Base-by-base conservation (phyloP, 495 filamentous ascomycete genomes). In the Oidiodendron maius region DNA sequence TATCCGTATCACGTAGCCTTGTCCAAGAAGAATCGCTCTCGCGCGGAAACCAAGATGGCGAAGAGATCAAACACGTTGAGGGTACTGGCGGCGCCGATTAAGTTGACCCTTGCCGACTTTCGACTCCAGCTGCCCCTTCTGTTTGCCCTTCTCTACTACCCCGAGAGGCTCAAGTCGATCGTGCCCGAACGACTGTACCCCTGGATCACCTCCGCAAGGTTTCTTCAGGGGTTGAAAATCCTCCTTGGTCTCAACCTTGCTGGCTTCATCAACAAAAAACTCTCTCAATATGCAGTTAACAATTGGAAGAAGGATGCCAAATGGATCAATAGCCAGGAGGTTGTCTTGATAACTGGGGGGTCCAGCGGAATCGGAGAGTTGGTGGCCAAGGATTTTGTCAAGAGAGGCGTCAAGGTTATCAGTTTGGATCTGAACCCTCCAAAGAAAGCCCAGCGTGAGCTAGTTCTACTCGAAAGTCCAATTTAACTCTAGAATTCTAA, bases 311-410 rank as follows among this genome's bases (percentile, higher is more conserved):
- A 55, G 23, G 80, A 84, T 61, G 66, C 61, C 16, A 84, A 81
- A 52, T 74, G 84, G 64, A 86, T 81, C 76, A 64, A 72, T 34
- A 52, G 49, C 28, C 71, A 74, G 50, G 86, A 90, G 64, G 66
- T 89, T 23, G 65, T 71, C 2, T 56, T 67, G 12, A 55, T 61
- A 18, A 55, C 63, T 6, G 63, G 59, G 24, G 55, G 56, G 21
- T 55, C 45, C 4, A 55, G 57, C 21, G 56, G 58, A 6, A 57
- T 51, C 34, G 48, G 86, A 8, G 70, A 66, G 18, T 61, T 71
- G 10, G 67, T 86, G 15, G 84, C 82, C 1, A 64, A 70, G 40
- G 61, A 80, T 6, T 70, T 90, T 6, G 78, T 76, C 6, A 71
- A 75, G 49, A 61, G 59, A 23, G 74, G 74, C 1, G 69, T 82